A percentile compares a stretch with the other conserved stretches of the same genome.
Evolutionary conservation across 2,329 filamentous ascomycete genomes (phyloP).

Genomic region (Aspergillus ibericus): DNA sequence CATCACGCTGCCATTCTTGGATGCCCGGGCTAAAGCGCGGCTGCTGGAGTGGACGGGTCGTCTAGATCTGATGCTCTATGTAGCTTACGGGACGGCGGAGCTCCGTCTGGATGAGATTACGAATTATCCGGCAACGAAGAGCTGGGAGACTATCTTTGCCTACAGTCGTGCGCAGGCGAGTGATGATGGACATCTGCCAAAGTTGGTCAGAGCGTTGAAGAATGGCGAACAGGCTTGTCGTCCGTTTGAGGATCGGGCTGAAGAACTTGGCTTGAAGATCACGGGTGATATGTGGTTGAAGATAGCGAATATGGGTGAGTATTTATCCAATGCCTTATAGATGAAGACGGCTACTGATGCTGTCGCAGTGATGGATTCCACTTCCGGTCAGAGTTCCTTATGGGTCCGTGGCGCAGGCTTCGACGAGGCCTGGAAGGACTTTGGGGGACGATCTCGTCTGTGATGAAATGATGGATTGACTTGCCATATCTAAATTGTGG

Average conservation of each 20-base stretch:
- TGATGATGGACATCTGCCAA: slow-evolving; percentile 82
- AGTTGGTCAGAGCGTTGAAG: slow-evolving; percentile 69
- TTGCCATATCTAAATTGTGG: not conserved
- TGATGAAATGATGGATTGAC: not conserved
- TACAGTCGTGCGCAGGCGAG: slow-evolving; percentile 46
- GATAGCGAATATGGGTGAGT: slow-evolving; percentile 47
- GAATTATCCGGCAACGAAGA: slow-evolving; percentile 57
- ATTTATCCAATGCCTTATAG: not conserved
- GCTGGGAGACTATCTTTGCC: slow-evolving; percentile 48
- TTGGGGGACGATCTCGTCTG: slow-evolving; percentile 14
- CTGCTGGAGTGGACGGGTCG: slow-evolving; percentile 82
- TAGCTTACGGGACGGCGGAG: slow-evolving; percentile 63
- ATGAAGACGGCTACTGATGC: not conserved
- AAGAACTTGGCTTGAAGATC: slow-evolving; percentile 35
- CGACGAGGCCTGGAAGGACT: slow-evolving; percentile 41
- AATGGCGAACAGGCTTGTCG: slow-evolving; percentile 59
- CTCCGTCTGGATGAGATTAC: slow-evolving; percentile 61
- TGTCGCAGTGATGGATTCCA: slow-evolving; percentile 37
- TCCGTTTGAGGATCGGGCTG: slow-evolving; percentile 30
- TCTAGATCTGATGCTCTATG: slow-evolving; percentile 71
- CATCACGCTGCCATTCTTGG: slow-evolving; percentile 61
- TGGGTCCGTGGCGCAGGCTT: slow-evolving; percentile 46
- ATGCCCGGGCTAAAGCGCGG: slow-evolving; percentile 63
- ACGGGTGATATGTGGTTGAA: slow-evolving; percentile 47
- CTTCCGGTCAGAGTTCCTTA: slow-evolving; percentile 24